Percentiles rank a stretch among this genome's conserved stretches.
Evolutionary conservation across 441 rosid species (phyloP).

Genomic region (Corymbia calophylla): DNA sequence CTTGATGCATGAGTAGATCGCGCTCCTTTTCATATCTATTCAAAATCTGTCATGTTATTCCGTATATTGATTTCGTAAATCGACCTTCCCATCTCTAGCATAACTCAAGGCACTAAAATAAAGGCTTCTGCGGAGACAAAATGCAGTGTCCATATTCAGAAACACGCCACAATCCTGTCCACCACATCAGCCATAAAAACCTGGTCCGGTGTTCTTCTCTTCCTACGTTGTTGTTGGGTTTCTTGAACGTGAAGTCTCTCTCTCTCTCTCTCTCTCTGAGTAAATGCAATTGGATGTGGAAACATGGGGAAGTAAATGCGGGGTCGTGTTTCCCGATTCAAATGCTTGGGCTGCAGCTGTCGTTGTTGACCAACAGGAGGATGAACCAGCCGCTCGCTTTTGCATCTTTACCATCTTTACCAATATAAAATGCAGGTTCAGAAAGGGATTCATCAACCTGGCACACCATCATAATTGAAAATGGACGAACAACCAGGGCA

Average conservation of each 20-base stretch:
- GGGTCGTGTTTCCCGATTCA: conserved; percentile 6
- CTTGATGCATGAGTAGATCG: background rate
- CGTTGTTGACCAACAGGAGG: background rate
- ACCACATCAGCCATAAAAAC: background rate
- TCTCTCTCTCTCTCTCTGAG: background rate
- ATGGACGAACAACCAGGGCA: background rate
- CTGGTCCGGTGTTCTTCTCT: background rate
- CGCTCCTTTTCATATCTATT: background rate
- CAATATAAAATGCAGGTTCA: background rate
- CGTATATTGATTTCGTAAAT: background rate
- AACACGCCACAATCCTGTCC: background rate
- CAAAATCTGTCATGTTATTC: background rate
- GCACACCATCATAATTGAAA: background rate
- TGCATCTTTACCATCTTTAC: too few relatives aligned
- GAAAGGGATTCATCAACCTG: background rate
- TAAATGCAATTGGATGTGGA: background rate
- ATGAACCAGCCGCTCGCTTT: background rate
- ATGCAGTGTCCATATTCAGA: background rate
- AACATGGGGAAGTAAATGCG: conserved; percentile 25
- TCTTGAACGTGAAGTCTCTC: conserved; percentile 18
- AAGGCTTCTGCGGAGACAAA: background rate
- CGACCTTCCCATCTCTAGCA: background rate
- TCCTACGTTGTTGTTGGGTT: background rate
- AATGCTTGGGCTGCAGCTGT: background rate
- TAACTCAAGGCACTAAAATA: background rate